Evolutionary conservation across 148 eudicot species (phyloP).

Genomic region (Tetragonia tetragonoides): DNA sequence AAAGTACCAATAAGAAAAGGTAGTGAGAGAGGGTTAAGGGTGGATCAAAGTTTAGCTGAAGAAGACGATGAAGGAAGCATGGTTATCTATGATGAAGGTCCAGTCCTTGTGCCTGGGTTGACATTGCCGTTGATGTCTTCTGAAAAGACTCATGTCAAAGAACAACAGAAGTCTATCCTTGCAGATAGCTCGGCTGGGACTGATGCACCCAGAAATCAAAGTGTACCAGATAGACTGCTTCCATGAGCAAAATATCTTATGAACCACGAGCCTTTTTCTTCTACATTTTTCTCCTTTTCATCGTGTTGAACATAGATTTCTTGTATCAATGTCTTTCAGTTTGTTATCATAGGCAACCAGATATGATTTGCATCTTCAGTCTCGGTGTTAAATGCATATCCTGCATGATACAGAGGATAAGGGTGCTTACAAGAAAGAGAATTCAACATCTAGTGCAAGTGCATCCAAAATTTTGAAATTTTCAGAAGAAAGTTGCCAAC

Average conservation of each 20-base stretch:
- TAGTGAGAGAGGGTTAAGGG: background rate
- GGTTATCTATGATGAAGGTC: slow-evolving; percentile 22
- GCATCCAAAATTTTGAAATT: too few relatives aligned
- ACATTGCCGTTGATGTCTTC: slow-evolving; percentile 16
- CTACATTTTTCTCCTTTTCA: too few relatives aligned
- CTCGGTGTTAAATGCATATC: too few relatives aligned
- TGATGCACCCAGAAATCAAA: background rate
- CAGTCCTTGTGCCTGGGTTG: slow-evolving; percentile 31
- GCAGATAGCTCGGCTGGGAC: background rate
- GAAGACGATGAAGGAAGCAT: slow-evolving; percentile 17
- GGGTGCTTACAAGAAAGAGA: too few relatives aligned
- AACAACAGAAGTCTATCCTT: background rate
- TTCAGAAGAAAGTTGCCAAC: too few relatives aligned
- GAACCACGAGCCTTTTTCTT: too few relatives aligned
- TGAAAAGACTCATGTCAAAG: background rate
- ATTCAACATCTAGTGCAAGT: too few relatives aligned
- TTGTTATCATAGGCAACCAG: too few relatives aligned
- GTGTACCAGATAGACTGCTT: background rate
- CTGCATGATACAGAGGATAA: too few relatives aligned
- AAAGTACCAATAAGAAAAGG: background rate
- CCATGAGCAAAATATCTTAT: background rate
- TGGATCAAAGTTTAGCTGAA: slow-evolving; percentile 1
- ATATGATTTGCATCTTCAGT: too few relatives aligned
- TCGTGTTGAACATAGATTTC: too few relatives aligned
- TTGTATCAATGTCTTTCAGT: too few relatives aligned